Percentiles rank a stretch among this genome's conserved stretches.
phyloP scores from a whole-genome alignment of 129 eudicot species.

The Saussurea involucrata region DNA sequence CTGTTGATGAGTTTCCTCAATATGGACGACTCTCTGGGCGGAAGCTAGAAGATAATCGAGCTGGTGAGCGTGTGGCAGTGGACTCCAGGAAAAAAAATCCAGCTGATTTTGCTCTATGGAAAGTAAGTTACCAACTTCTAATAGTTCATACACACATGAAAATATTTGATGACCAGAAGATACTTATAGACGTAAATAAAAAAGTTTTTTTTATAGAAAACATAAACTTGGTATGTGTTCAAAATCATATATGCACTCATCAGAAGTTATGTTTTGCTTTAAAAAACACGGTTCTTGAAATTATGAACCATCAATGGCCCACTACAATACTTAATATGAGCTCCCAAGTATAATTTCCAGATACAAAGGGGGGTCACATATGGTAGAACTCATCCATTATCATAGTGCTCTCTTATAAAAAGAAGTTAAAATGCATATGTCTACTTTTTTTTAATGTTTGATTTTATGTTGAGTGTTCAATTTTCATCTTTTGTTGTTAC shows the following conservation, averaged over 20 bases:
- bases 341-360: not conserved
- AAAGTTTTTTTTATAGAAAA: not conserved
- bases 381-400: not conserved
- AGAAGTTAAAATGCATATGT: too few species aligned
- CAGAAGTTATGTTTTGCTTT: not conserved
- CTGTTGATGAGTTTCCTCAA: slow-evolving; percentile 71
- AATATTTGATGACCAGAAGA: too few species aligned
- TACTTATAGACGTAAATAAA: not conserved
- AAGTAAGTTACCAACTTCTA: slow-evolving; percentile 41
- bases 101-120: slow-evolving; percentile 99
- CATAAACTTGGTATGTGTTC: not conserved
- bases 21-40: slow-evolving; percentile 90
- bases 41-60: slow-evolving; percentile 87
- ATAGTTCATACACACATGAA: not conserved
- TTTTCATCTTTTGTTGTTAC: slow-evolving; percentile 16
- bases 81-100: slow-evolving; percentile 90
- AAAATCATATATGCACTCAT: not conserved
- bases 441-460: too few species aligned
- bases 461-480: not conserved
- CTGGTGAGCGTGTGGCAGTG: slow-evolving; percentile 93
- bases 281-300: not conserved
- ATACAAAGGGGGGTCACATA: not conserved
- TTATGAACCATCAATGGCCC: too few species aligned
- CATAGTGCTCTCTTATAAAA: too few species aligned
- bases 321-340: not conserved